Evolutionary conservation across 805 yeast species (phyloP).

Genomic region (Ogataea methylovora): DNA sequence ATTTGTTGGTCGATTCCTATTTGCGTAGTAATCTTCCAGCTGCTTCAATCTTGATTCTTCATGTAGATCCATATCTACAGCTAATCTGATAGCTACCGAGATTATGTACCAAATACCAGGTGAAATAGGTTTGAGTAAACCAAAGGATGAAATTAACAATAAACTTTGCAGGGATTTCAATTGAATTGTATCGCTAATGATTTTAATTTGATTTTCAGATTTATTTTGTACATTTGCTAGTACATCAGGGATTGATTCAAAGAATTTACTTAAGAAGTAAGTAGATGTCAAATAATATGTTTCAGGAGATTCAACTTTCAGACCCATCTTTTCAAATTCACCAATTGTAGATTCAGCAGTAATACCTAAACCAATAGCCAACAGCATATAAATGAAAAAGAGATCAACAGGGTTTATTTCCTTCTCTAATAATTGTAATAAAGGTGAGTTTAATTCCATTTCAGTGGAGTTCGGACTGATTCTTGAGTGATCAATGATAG

Average conservation of each 20-base stretch:
- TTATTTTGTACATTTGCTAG: conserved; percentile 1
- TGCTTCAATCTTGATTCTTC: conserved; percentile 20
- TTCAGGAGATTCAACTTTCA: background rate
- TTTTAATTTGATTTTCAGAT: conserved; percentile 1
- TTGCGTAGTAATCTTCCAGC: conserved; percentile 1
- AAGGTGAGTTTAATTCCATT: background rate
- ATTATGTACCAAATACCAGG: conserved; percentile 43
- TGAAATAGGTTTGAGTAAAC: conserved; percentile 37
- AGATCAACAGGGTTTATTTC: conserved; percentile 7
- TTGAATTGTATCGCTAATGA: conserved; percentile 6
- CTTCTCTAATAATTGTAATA: background rate
- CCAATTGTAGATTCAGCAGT: background rate
- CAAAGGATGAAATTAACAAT: conserved; percentile 30
- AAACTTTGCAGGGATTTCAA: conserved; percentile 33
- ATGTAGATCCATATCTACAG: conserved; percentile 39
- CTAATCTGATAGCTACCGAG: conserved; percentile 34
- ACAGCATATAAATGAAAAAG: conserved; percentile 7
- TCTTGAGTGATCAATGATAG: background rate
- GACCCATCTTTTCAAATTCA: background rate
- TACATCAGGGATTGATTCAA: conserved; percentile 6
- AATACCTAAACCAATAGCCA: conserved; percentile 11
- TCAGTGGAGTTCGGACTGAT: background rate
- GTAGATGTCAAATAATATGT: conserved; percentile 9
- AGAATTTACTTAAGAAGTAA: conserved; percentile 6
- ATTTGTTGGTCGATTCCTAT: conserved; percentile 1